Conservation (phyloP, 2,329 filamentous ascomycete genomes). For the Penicillium brasilianum region DNA sequence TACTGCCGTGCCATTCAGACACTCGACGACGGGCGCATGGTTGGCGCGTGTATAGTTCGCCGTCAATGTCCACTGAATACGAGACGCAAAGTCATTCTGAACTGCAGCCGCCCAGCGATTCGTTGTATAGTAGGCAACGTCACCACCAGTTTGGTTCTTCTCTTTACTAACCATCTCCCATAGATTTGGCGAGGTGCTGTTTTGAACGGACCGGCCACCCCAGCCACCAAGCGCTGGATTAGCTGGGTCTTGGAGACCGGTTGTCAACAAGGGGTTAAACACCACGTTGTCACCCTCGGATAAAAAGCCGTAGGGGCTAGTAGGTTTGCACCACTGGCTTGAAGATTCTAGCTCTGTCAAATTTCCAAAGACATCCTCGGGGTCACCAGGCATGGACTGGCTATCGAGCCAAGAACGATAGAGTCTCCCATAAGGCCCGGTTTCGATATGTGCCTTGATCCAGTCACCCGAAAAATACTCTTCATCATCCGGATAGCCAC, state of each 20-base stretch:
- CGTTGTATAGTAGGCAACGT: constrained; percentile 13
- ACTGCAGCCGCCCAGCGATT: constrained; percentile 18
- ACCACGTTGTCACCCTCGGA: constrained; percentile 21
- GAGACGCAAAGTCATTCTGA: constrained; percentile 26
- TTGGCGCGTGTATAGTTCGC: constrained; percentile 15
- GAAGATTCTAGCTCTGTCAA: not conserved
- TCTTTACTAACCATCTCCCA: constrained; percentile 16
- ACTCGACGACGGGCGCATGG: constrained; percentile 18
- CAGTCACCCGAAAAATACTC: constrained; percentile 18
- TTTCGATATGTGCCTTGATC: constrained; percentile 18
- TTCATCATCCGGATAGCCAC: constrained; percentile 12
- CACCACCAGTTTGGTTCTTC: constrained; percentile 10
- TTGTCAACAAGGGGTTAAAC: constrained; percentile 17
- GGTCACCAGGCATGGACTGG: constrained; percentile 23
- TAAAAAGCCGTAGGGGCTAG: constrained; percentile 14
- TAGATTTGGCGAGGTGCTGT: constrained; percentile 11
- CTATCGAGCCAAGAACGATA: constrained; percentile 22
- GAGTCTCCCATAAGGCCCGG: constrained; percentile 17
- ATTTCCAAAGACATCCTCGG: constrained; percentile 18
- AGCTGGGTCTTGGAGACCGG: constrained; percentile 18
- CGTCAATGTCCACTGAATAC: constrained; percentile 25
- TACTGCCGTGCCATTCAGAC: constrained; percentile 11
- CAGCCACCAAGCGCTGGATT: constrained; percentile 20
- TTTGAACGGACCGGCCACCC: constrained; percentile 17
- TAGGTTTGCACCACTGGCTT: constrained; percentile 12